Evolutionary conservation across 2,329 filamentous ascomycete species (phyloP).

Genomic region (Corynespora cassiicola): DNA sequence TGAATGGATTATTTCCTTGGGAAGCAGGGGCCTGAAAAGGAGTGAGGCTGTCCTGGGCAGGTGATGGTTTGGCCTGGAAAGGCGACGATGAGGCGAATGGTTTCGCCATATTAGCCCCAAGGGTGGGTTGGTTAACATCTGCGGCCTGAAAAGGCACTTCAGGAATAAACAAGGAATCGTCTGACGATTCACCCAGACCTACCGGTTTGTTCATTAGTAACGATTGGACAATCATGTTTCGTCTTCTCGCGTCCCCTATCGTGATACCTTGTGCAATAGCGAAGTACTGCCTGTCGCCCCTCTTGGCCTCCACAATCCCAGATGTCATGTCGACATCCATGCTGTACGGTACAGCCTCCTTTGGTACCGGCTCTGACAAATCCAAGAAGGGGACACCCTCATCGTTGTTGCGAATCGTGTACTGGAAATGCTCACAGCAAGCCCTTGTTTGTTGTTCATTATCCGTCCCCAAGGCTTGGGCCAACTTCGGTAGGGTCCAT

Average conservation of each 20-base stretch:
- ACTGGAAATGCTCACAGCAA: constrained; percentile 62
- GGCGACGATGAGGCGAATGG: too few species aligned
- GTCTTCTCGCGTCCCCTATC: constrained; percentile 58
- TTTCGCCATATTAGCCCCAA: too few species aligned
- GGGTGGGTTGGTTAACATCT: too few species aligned
- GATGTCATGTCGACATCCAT: too few species aligned
- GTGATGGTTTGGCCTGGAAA: too few species aligned
- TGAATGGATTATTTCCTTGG: constrained; percentile 18
- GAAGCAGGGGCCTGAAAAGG: too few species aligned
- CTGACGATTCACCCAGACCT: too few species aligned
- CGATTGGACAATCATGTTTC: too few species aligned
- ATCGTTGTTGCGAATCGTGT: constrained; percentile 55
- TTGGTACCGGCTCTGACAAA: too few species aligned
- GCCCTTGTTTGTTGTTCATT: constrained; percentile 58
- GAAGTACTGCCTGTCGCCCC: constrained; percentile 60
- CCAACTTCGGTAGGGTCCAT: constrained; percentile 63
- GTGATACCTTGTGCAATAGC: constrained; percentile 64
- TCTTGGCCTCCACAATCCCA: constrained; percentile 65
- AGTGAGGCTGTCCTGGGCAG: too few species aligned
- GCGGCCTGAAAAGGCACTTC: constrained; percentile 29
- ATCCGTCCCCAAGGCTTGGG: constrained; percentile 62
- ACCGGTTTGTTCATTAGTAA: too few species aligned
- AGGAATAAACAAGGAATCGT: constrained; percentile 50
- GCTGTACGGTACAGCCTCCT: too few species aligned
- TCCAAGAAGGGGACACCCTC: constrained; percentile 60